Conservation (phyloP, 1,284 basidiomycete genomes). For the Pyrrhoderma noxium region DNA sequence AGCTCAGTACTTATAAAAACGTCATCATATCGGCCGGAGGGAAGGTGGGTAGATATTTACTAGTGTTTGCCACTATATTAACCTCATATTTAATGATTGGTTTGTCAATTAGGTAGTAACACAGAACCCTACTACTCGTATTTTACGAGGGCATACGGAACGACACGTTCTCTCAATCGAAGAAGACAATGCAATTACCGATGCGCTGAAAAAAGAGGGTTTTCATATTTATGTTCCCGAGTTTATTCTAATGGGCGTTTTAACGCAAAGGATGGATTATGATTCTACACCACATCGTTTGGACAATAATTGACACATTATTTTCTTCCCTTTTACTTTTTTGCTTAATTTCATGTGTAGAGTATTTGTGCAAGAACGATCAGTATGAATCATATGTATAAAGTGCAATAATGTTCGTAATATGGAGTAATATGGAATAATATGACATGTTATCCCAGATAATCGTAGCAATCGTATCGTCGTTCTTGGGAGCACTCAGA, state of each 20-base stretch:
- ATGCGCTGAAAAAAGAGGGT: slow-evolving; percentile 42
- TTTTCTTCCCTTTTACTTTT: no score
- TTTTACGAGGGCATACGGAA: slow-evolving; percentile 34
- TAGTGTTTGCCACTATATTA: not conserved
- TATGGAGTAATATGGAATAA: no score
- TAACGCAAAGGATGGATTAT: slow-evolving; percentile 63
- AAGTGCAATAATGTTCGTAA: no score
- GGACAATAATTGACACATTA: not conserved
- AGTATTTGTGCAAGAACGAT: no score
- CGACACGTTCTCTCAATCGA: slow-evolving; percentile 56
- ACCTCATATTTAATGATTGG: not conserved
- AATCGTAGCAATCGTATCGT: no score
- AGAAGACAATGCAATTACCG: slow-evolving; percentile 56
- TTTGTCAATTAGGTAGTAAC: slow-evolving; percentile 32
- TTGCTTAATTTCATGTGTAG: no score
- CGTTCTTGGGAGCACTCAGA: no score
- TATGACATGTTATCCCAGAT: no score
- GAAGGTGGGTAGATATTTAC: slow-evolving; percentile 36
- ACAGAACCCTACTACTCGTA: slow-evolving; percentile 46
- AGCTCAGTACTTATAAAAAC: slow-evolving; percentile 46
- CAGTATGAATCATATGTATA: no score
- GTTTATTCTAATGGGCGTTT: slow-evolving; percentile 51
- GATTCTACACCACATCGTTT: slow-evolving; percentile 30
- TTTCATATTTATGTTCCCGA: slow-evolving; percentile 61
- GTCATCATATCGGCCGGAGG: slow-evolving; percentile 64